phyloP scores from a whole-genome alignment of 805 yeast species.

The Jamesozyma jinghongensis region DNA sequence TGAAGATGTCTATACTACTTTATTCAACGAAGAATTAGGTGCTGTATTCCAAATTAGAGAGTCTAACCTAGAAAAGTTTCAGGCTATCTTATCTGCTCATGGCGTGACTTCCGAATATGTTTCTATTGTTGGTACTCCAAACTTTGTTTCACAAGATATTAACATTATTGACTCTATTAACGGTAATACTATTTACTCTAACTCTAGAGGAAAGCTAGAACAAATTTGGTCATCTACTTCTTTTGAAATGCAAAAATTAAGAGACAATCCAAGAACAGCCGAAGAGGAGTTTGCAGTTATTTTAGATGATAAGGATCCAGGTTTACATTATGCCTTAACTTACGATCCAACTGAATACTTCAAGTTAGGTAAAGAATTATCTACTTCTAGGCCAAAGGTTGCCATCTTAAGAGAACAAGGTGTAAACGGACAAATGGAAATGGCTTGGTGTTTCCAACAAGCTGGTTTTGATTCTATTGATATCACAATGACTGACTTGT shows the following conservation, averaged over 20 bases:
- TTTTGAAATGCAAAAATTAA: slow-evolving; percentile 75
- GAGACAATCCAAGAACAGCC: slow-evolving; percentile 91
- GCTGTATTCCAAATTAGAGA: slow-evolving; percentile 82
- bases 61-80: slow-evolving; percentile 46
- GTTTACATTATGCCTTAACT: slow-evolving; percentile 72
- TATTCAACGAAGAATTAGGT: slow-evolving; percentile 92
- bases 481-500: slow-evolving; percentile 92
- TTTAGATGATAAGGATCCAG: slow-evolving; percentile 79
- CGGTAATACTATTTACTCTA: slow-evolving; percentile 34
- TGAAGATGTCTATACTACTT: slow-evolving; percentile 41
- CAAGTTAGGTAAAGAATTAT: slow-evolving; percentile 24
- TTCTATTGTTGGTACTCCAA: slow-evolving; percentile 61
- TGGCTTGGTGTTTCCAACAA: slow-evolving; percentile 94
- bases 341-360: slow-evolving; percentile 50
- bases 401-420: slow-evolving; percentile 98
- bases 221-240: slow-evolving; percentile 83
- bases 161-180: slow-evolving; percentile 33
- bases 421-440: slow-evolving; percentile 95
- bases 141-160: slow-evolving; percentile 42
- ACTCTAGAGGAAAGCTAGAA: slow-evolving; percentile 64
- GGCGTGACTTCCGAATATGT: slow-evolving; percentile 51
- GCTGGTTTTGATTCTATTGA: slow-evolving; percentile 94
- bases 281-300: slow-evolving; percentile 74
- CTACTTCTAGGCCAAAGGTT: slow-evolving; percentile 58
- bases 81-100: slow-evolving; percentile 42